Conservation (phyloP, 1,284 basidiomycete genomes). For the Rugosomyces carneus region DNA sequence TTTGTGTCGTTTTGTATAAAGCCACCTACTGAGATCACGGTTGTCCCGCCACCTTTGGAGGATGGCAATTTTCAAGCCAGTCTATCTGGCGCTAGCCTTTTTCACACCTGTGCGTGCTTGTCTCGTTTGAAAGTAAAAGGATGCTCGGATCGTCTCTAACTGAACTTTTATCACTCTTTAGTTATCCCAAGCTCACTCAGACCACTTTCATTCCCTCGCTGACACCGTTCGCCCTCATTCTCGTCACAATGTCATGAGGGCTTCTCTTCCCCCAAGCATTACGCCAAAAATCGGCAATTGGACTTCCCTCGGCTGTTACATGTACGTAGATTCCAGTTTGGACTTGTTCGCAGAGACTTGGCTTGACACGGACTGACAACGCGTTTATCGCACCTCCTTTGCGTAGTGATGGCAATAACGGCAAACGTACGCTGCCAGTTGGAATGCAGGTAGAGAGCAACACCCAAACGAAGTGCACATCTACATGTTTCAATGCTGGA, state of each 20-base stretch:
- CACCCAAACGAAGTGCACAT: conserved; percentile 53
- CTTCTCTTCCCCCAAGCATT: conserved; percentile 41
- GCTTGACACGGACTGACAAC: conserved; percentile 8
- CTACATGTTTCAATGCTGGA: conserved; percentile 55
- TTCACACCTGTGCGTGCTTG: conserved; percentile 29
- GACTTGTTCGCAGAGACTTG: neutral
- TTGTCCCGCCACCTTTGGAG: neutral
- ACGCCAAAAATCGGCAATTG: conserved; percentile 51
- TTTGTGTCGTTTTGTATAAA: too few relatives aligned
- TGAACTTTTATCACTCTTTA: conserved; percentile 4
- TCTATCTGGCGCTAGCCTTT: conserved; percentile 27
- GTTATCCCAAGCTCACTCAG: conserved; percentile 23
- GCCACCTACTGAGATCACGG: too few relatives aligned
- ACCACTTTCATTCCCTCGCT: conserved; percentile 18
- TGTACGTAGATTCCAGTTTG: conserved; percentile 31
- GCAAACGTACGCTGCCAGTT: conserved; percentile 42
- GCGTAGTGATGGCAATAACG: conserved; percentile 43
- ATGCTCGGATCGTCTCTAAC: conserved; percentile 1
- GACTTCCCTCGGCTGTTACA: conserved; percentile 61
- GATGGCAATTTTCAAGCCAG: conserved; percentile 24
- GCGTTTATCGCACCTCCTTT: neutral
- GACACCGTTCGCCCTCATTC: conserved; percentile 28
- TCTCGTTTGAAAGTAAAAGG: neutral
- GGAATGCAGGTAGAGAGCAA: conserved; percentile 36
- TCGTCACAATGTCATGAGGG: conserved; percentile 25